Percentiles rank a stretch among this genome's conserved stretches.
These are phyloP conservation scores for Cornus kousa DNA, from an alignment of 148 eudicot genomes.

Conservation along the genomic window DNA sequence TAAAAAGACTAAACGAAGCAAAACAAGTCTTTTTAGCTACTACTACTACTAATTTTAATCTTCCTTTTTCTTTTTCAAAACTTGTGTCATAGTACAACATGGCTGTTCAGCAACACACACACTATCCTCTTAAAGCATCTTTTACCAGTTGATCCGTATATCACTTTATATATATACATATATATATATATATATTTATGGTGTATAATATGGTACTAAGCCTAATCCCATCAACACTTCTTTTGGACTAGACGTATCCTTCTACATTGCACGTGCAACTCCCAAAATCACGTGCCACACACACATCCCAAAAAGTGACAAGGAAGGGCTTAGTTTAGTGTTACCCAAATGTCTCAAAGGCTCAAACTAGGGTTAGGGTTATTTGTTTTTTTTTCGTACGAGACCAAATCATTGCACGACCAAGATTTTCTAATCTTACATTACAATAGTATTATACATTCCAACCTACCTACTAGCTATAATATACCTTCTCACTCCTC, in stretches of 20 bases:
- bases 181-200: too few relatives aligned
- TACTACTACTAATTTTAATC: not conserved
- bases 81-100: constrained; percentile 21
- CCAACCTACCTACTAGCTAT: too few relatives aligned
- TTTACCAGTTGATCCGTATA: constrained; percentile 22
- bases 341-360: not conserved
- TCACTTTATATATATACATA: constrained; percentile 8
- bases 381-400: constrained; percentile 4
- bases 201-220: too few relatives aligned
- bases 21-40: constrained; percentile 12
- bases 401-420: constrained; percentile 35
- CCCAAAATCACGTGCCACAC: constrained; percentile 31
- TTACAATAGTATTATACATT: too few relatives aligned
- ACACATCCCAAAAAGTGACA: constrained; percentile 2
- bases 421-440: constrained; percentile 19
- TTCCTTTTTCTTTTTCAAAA: constrained; percentile 28
- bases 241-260: constrained; percentile 11
- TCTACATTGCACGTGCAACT: constrained; percentile 29
- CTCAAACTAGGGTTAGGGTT: constrained; percentile 18
- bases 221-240: not conserved
- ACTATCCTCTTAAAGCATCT: constrained; percentile 26
- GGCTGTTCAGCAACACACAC: constrained; percentile 32
- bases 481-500: not conserved
- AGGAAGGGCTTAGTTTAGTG: not conserved
- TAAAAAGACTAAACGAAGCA: constrained; percentile 24